Evolutionary conservation across 2,329 filamentous ascomycete genomes (phyloP).

Genomic region (Colletotrichum incanum): DNA sequence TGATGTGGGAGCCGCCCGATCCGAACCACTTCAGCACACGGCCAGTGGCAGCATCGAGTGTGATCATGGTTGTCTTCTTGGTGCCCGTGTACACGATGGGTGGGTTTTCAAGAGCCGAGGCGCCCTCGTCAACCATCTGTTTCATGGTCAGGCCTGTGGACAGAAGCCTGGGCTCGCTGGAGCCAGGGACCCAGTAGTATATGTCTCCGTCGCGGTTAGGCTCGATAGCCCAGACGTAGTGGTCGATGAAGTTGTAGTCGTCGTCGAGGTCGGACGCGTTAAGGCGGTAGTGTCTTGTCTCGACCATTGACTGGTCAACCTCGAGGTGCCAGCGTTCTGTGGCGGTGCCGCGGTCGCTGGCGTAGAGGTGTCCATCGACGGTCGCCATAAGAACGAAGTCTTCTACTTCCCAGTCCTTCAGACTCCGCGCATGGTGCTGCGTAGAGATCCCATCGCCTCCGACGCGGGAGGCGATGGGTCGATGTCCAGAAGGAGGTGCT

Average conservation of each 20-base stretch:
- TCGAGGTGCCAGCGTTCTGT: slow-evolving; percentile 88
- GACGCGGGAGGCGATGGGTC: slow-evolving; percentile 68
- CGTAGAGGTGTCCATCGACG: slow-evolving; percentile 97
- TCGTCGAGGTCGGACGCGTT: slow-evolving; percentile 75
- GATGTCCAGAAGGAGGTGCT: slow-evolving; percentile 85
- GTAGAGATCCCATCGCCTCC: slow-evolving; percentile 78
- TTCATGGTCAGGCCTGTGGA: slow-evolving; percentile 84
- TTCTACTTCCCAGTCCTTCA: slow-evolving; percentile 99
- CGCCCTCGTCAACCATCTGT: slow-evolving; percentile 85
- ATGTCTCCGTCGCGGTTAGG: slow-evolving; percentile 89
- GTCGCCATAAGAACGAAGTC: slow-evolving; percentile 99
- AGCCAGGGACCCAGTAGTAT: slow-evolving; percentile 86
- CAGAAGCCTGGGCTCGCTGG: slow-evolving; percentile 71
- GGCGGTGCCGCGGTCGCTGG: slow-evolving; percentile 89
- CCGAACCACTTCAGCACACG: slow-evolving; percentile 88
- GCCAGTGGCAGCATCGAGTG: slow-evolving; percentile 89
- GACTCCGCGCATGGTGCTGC: slow-evolving; percentile 94
- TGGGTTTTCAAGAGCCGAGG: slow-evolving; percentile 81
- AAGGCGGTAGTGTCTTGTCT: slow-evolving; percentile 85
- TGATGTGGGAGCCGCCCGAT: slow-evolving; percentile 77
- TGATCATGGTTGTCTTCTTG: slow-evolving; percentile 92
- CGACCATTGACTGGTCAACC: slow-evolving; percentile 89
- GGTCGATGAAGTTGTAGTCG: slow-evolving; percentile 79
- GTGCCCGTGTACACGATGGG: slow-evolving; percentile 91
- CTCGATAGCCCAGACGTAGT: slow-evolving; percentile 96